A percentile compares a stretch with the other conserved stretches of the same genome.
phyloP scores from a whole-genome alignment of 306 rosid species.

The Gastrolobium bilobum region DNA sequence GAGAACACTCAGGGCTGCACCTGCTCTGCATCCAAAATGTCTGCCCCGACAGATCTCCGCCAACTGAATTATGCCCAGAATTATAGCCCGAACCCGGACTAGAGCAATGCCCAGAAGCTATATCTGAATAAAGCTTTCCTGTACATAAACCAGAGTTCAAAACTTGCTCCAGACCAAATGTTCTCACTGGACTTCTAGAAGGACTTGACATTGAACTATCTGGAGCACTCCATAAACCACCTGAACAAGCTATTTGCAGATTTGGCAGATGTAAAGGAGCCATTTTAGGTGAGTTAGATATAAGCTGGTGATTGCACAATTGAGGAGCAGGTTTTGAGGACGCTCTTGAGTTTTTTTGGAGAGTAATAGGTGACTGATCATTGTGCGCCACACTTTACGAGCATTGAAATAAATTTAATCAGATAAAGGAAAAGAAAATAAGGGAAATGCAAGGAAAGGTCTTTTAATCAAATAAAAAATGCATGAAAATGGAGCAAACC shows the following conservation, averaged over 20 bases:
- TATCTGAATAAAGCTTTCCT: slow-evolving; percentile 66
- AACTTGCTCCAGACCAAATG: slow-evolving; percentile 64
- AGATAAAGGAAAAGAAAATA: slow-evolving; percentile 49
- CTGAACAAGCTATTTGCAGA: slow-evolving; percentile 62
- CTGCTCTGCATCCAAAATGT: slow-evolving; percentile 65
- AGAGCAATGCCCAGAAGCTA: slow-evolving; percentile 72
- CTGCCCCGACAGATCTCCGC: slow-evolving; percentile 71
- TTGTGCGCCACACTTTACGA: slow-evolving; percentile 57
- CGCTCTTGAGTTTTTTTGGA: slow-evolving; percentile 55
- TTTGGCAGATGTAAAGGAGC: slow-evolving; percentile 64
- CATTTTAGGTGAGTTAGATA: slow-evolving; percentile 61
- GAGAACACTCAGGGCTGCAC: slow-evolving; percentile 80
- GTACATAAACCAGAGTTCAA: slow-evolving; percentile 61
- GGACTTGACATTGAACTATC: slow-evolving; percentile 82
- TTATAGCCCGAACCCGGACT: slow-evolving; percentile 87
- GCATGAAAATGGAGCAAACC: slow-evolving; percentile 25
- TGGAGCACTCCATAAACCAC: slow-evolving; percentile 78
- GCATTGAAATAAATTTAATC: slow-evolving; percentile 39
- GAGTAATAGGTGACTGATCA: slow-evolving; percentile 55
- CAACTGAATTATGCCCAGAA: slow-evolving; percentile 80
- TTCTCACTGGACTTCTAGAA: slow-evolving; percentile 75
- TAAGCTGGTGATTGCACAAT: slow-evolving; percentile 50
- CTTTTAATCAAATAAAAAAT: not conserved
- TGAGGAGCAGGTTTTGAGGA: slow-evolving; percentile 56
- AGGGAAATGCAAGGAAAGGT: not conserved